Base-by-base conservation (phyloP, 306 rosid genomes). In the Vigna hirtella region DNA sequence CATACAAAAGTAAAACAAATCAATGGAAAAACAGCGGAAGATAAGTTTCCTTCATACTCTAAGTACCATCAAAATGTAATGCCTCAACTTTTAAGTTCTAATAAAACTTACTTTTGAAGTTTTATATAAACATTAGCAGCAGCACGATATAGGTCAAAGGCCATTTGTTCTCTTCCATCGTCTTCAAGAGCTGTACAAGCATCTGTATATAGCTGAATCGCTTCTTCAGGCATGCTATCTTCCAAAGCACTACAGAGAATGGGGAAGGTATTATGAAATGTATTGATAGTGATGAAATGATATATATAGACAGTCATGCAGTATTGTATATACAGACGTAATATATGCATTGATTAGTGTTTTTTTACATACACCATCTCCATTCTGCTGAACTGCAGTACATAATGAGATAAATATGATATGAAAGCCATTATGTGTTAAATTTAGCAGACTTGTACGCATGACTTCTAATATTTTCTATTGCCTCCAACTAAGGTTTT, bases 111-210 rank as follows among this genome's bases (percentile, higher is more conserved):
- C 98, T 88, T 95, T 85, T 95, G 93, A 75, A 89, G 88, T 85
- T 92, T 92, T 74, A 95, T 73, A 76, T 88, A 88, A 64, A 86
- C 89, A 76, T 81, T 85, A 36, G 96, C 81, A 12, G 88, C 93
- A 79, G 88, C 98, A 70, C 97, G 92, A 80, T 95, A 95, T 17
- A 95, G 80, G 85, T 95, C 98, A 87, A 95, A 95, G 59, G 98
- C 86, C 98, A 95, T 95, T 87, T 95, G 98, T 66, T 95, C 98
- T 82, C 80, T 92, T 57, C 83, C 96, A 64, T 95, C 98, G 2
- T 95, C 98, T 88, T 91, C 98, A 61, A 95, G 98, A 89, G 81
- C 77, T 70, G 90, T 78, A 82, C 92, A 88, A 66, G 98, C 96
- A 73, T 91, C 98, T 64, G 91, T 83, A 86, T 89, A 95, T 28